Evolutionary conservation across 441 rosid species (phyloP), one percentile per base, ranked within the genome.

Genomic region (Metrosideros polymorpha): DNA sequence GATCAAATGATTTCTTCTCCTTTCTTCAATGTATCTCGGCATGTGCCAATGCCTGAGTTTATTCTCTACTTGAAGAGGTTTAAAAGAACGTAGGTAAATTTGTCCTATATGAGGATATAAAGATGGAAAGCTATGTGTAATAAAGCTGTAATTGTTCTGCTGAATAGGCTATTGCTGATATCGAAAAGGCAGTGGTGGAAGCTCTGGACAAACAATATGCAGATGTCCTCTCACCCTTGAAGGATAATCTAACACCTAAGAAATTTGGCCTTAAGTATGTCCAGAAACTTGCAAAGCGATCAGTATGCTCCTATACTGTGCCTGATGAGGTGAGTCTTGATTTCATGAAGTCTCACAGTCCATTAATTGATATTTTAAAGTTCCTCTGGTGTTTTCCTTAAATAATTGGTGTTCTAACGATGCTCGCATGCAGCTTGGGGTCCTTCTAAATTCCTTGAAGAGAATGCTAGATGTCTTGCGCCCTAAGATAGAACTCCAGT

Each of bases 141-240:
- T 24, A 50, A 50, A 86, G 43, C 56, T 87, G 35, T 87, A 85
- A 82, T 82, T 89, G 45, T 79, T 82, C 24, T 71, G 79, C n/a
- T 30, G 54, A 59, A 86, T 88, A 97, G 99, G 99, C 99, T 83
- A 91, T 95, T 89, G 99, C 98, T 86, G 99, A 97, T 93, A 93
- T 97, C 50, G 99, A 97, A 92, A 97, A 95, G 87, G 98, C 99
- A 53, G 90, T 93, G 52, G 93, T 97, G 88, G 99, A 97, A 90
- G 95, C 99, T 90, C 90, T 97, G 92, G 99, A 97, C 89, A 97
- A 93, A 92, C 99, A 96, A 89, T 97, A 96, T 90, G 96, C 98
- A 35, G 99, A 95, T 92, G 96, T 97, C 42, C 86, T 97, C 35
- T 90, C 98, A 83, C 99, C 99, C 83, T 87, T 97, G 88, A 97